These are phyloP conservation scores for Tilletiopsis washingtonensis DNA, from an alignment of 1,284 basidiomycete genomes.

Conservation along the genomic window DNA sequence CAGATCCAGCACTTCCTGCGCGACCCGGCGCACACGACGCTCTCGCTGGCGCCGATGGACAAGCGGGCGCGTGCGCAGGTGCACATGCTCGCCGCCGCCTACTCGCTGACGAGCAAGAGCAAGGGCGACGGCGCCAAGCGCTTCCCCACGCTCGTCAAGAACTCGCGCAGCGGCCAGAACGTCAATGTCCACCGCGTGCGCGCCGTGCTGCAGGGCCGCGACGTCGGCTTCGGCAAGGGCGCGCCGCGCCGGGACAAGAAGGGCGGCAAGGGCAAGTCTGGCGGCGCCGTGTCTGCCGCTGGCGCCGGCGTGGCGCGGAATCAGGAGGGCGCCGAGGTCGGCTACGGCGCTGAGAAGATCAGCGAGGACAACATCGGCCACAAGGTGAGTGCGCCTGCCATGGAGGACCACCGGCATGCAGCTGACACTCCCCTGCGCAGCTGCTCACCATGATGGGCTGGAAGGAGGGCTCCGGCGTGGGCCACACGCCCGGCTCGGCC, in stretches of 20 bases:
- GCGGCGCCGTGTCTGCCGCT: background rate
- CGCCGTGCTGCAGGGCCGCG: constrained; percentile 20
- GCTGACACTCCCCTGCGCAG: background rate
- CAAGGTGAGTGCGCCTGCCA: constrained; percentile 11
- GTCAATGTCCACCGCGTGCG: constrained; percentile 27
- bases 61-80: constrained; percentile 43
- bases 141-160: constrained; percentile 44
- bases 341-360: constrained; percentile 40
- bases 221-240: constrained; percentile 25
- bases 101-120: constrained; percentile 30
- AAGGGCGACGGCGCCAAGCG: constrained; percentile 31
- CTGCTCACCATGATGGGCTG: constrained; percentile 44
- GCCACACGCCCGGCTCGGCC: constrained; percentile 31
- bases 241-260: background rate
- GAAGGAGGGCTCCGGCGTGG: constrained; percentile 39
- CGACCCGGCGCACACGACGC: constrained; percentile 25
- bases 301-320: constrained; percentile 26
- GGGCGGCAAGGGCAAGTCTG: background rate
- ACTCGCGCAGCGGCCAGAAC: constrained; percentile 14
- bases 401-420: constrained; percentile 28
- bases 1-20: constrained; percentile 34
- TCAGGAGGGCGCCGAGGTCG: constrained; percentile 40
- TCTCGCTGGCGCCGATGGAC: constrained; percentile 42
- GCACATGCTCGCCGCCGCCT: constrained; percentile 40
- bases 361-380: constrained; percentile 45